Evolutionary conservation across 768 basidiomycete genomes (phyloP).

Genomic region (Leccinum olivaceopallidum): DNA sequence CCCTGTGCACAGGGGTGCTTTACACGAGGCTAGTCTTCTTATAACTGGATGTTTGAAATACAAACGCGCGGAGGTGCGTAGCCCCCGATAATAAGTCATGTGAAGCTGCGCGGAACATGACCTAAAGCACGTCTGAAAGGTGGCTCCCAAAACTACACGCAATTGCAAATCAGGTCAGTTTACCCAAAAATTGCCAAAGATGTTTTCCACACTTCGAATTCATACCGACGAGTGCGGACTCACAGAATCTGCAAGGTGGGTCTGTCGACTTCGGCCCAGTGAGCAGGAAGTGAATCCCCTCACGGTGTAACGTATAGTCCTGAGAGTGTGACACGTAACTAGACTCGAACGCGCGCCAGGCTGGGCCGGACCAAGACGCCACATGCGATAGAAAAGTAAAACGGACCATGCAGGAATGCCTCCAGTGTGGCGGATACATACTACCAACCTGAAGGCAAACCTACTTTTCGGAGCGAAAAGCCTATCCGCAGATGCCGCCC

Average conservation of each 20-base stretch:
- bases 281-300: constrained; percentile 21
- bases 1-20: not conserved
- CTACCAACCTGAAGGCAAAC: constrained; percentile 29
- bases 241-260: constrained; percentile 24
- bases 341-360: not conserved
- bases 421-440: constrained; percentile 19
- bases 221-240: too few species aligned
- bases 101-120: not conserved
- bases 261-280: constrained; percentile 18
- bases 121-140: not conserved
- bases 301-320: constrained; percentile 4
- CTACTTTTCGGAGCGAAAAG: constrained; percentile 41
- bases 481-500: constrained; percentile 36
- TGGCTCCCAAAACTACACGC: not conserved
- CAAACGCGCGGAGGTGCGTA: not conserved
- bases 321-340: constrained; percentile 15
- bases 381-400: constrained; percentile 17
- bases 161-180: not conserved
- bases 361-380: constrained; percentile 15
- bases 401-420: constrained; percentile 28
- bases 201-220: not conserved
- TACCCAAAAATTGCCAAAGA: not conserved
- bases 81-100: not conserved
- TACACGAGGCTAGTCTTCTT: not conserved
- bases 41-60: not conserved